Percentiles rank a stretch among this genome's conserved stretches.
Conservation (phyloP, 2,329 filamentous ascomycete genomes). For the Sclerotinia nivalis region DNA sequence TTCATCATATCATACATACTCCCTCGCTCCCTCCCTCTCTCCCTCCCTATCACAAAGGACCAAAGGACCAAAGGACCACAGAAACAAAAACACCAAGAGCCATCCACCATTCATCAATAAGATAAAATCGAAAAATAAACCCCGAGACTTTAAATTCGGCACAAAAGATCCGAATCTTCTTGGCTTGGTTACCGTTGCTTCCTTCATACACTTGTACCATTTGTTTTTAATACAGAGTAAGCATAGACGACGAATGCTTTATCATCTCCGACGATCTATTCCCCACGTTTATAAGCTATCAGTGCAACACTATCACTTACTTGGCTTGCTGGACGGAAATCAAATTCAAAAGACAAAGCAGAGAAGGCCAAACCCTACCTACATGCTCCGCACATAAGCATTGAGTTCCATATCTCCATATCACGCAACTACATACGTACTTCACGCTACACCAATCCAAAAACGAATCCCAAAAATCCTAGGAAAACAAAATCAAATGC, state of each 20-base stretch:
- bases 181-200: neutral
- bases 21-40: too few species aligned
- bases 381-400: too few species aligned
- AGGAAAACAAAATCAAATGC: neutral
- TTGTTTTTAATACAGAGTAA: neutral
- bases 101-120: neutral
- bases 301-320: too few species aligned
- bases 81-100: neutral
- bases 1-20: neutral
- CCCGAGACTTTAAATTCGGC: neutral
- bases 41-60: neutral
- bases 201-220: neutral
- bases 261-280: too few species aligned
- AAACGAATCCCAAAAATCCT: neutral
- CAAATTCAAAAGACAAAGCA: neutral
- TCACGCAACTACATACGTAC: neutral
- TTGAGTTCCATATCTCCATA: neutral
- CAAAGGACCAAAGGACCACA: neutral
- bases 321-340: neutral
- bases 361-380: neutral
- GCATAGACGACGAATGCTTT: neutral
- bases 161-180: neutral
- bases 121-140: neutral
- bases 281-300: too few species aligned
- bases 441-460: neutral